A percentile compares a stretch with the other conserved stretches of the same genome.
Conservation (phyloP, 1,284 basidiomycete genomes). For the Puccinia polysora region DNA sequence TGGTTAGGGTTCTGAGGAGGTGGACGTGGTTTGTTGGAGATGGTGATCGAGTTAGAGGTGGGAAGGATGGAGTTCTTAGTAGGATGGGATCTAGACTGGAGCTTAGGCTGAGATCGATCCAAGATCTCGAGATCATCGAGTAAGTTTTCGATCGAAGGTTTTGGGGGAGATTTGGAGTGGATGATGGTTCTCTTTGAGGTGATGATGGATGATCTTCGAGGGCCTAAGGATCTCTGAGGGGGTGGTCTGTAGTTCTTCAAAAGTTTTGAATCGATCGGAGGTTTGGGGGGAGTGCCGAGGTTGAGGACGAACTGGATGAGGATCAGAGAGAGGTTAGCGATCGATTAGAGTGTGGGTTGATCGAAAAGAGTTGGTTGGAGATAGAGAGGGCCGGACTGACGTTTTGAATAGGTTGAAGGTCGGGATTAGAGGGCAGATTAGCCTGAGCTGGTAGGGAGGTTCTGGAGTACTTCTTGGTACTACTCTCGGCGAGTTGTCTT, state of each 20-base stretch:
- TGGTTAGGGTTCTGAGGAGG: too few relatives aligned
- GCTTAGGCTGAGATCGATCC: constrained; percentile 9
- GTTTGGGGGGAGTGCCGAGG: constrained; percentile 24
- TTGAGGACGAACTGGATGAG: constrained; percentile 15
- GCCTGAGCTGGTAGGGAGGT: background rate
- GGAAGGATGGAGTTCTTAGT: background rate
- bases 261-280: background rate
- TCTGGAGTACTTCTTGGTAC: constrained; percentile 12
- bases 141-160: constrained; percentile 3
- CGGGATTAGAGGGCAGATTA: background rate
- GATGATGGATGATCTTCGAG: constrained; percentile 8
- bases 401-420: background rate
- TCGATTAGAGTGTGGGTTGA: background rate
- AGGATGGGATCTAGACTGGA: constrained; percentile 1
- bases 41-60: background rate
- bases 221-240: constrained; percentile 2
- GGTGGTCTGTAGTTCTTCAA: constrained; percentile 10
- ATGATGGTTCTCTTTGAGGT: background rate
- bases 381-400: background rate
- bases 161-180: constrained; percentile 23
- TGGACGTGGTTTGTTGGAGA: too few relatives aligned
- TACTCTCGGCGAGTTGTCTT: constrained; percentile 35
- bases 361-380: background rate
- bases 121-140: constrained; percentile 17
- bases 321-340: background rate